Percentiles rank a stretch among this genome's conserved stretches.
Evolutionary conservation across 176 grass and related monocot genomes (phyloP).

Genomic region (Coix lacrymajobi): DNA sequence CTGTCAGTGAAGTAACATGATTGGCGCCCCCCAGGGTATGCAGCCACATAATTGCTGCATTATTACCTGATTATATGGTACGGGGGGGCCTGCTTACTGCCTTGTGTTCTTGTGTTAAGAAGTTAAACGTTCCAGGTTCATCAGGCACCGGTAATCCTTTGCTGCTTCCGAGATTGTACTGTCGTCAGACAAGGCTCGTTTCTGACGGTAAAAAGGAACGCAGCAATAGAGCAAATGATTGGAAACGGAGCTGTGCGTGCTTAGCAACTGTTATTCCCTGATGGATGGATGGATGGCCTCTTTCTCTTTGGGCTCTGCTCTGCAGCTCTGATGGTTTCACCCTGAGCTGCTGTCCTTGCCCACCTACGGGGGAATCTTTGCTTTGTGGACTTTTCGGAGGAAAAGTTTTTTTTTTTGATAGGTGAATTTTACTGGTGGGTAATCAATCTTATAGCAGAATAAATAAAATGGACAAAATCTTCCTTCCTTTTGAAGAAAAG

Average conservation of each 20-base stretch:
- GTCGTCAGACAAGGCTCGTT: not conserved
- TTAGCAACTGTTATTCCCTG: constrained; percentile 25
- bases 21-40: not conserved
- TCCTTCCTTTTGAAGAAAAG: constrained; percentile 33
- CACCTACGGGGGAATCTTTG: constrained; percentile 36
- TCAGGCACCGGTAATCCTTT: not conserved
- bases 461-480: not conserved
- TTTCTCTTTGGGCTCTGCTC: not conserved
- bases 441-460: constrained; percentile 12
- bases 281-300: not conserved
- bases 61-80: constrained; percentile 32
- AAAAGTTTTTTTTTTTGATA: not conserved
- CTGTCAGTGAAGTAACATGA: constrained; percentile 39
- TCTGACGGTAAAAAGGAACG: not conserved
- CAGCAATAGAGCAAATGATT: not conserved
- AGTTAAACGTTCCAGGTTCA: not conserved
- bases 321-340: constrained; percentile 18
- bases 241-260: not conserved
- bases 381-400: constrained; percentile 34
- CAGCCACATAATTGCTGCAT: constrained; percentile 44
- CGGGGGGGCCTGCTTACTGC: not conserved
- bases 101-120: not conserved
- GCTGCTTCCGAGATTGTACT: not conserved
- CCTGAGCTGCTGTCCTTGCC: constrained; percentile 19
- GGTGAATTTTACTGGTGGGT: constrained; percentile 20